Evolutionary conservation across 306 rosid species (phyloP), one percentile per base, ranked within the genome.

Genomic region (Leucaena leucocephala): DNA sequence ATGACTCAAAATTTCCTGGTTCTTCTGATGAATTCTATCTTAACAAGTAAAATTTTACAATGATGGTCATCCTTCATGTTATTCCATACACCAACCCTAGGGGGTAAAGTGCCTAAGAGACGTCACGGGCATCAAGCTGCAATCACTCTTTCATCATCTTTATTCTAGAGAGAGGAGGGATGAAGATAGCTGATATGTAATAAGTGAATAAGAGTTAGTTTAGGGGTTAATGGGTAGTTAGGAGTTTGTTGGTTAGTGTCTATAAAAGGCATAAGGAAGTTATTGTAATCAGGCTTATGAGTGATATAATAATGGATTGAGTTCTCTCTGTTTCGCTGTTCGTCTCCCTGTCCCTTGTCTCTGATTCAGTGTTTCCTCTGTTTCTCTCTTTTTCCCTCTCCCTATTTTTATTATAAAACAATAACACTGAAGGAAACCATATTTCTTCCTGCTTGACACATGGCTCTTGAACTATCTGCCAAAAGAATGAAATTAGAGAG

Each of bases 1-100:
- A 66, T 68, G 71, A 68, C 50, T 74, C 73, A 77, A 83, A 74
- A 9, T 40, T 27, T 68, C 46, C 13, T 59, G 54, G 66, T 59
- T 79, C 62, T 74, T 78, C 36, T 50, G 19, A 69, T 62, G 49
- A 52, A 9, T 75, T 34, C 35, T 65, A 64, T 52, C 50, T 22
- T 17, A 62, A 33, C 4, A 10, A 62, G 33, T 36, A 68, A 48
- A 72, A 61, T 36, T 36, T 21, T 35, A 46, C n/a, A 54, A 15
- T 46, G 58, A n/a, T 55, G 58, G 33, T 59, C 72, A 59, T 68
- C 68, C 17, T 71, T 70, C 66, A 34, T 42, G 65, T 79, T 83
- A 75, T 76, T 68, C 64, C 36, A 22, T 64, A 38, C n/a, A 21
- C 70, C 50, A 64, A 68, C 48, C 27, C 58, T 44, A 4, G 72